These are phyloP conservation scores for Backusella psychrophila DNA, from an alignment of 192 early-diverging fungal genomes.

Conservation along the genomic window DNA sequence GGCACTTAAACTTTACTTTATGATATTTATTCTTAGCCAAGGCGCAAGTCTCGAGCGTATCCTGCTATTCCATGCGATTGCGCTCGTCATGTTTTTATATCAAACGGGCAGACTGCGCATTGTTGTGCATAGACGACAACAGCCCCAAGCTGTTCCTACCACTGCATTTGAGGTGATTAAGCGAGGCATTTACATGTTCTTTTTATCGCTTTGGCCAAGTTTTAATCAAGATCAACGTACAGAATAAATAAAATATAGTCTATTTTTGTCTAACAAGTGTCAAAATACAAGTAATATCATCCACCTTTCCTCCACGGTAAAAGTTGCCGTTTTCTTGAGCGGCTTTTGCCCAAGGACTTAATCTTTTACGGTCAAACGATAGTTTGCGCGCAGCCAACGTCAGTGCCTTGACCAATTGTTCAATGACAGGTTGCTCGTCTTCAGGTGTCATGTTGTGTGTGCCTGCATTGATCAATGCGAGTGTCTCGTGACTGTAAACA, in stretches of 20 bases:
- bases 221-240: conserved; percentile 22
- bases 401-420: conserved; percentile 44
- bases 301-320: conserved; percentile 52
- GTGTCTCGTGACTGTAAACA: conserved; percentile 54
- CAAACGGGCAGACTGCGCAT: conserved; percentile 55
- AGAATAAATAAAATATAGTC: neutral
- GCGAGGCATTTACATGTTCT: conserved; percentile 18
- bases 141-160: neutral
- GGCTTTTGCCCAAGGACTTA: conserved; percentile 49
- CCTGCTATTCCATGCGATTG: conserved; percentile 53
- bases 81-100: conserved; percentile 57
- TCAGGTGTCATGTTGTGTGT: neutral
- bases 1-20: conserved; percentile 56
- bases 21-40: conserved; percentile 59
- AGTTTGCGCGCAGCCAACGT: conserved; percentile 52
- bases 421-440: conserved; percentile 24
- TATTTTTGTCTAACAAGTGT: conserved; percentile 38
- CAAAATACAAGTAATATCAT: conserved; percentile 58
- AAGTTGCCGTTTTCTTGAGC: conserved; percentile 47
- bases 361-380: conserved; percentile 46
- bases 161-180: conserved; percentile 16
- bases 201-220: conserved; percentile 21
- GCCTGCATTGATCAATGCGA: conserved; percentile 47
- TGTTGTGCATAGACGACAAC: conserved; percentile 27
- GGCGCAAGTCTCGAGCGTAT: conserved; percentile 58